Base-by-base conservation (phyloP, 768 basidiomycete genomes). In the Rhodotorula paludigena region DNA sequence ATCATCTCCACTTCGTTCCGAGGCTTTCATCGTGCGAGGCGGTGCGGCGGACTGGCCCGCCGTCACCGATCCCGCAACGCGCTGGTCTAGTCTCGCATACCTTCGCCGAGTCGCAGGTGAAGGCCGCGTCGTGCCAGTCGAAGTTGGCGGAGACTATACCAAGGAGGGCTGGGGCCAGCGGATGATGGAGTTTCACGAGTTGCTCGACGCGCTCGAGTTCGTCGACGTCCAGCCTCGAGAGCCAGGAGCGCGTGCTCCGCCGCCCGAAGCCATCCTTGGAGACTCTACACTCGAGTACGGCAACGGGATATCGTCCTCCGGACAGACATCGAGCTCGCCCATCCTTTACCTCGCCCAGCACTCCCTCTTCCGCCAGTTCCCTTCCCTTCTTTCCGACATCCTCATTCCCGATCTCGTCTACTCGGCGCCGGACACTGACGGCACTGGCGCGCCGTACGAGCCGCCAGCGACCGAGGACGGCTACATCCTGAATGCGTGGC, bases 351-450 rank as follows among this genome's bases (percentile, higher is more conserved):
- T 99, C 51, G 96, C 96, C 0, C 96, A 99, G 76, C 87, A 99
- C 79, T 84, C 86, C 73, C 83, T 99, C 21, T 81, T 93, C 65
- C 80, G 79, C 47, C 96, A 99, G 77, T 92, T 98, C 72, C 92
- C 92, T 3, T 77, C 78, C 4, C 81, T 99, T 49, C 81, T 83
- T 55, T 80, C 82, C 14, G 96, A 98, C 75, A 84, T 97, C 56
- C 68, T 82, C 16, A 73, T 90, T n/a, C 94, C 96, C 0, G 92
- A 96, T 76, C 92, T 94, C 74, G 87, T 89, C 33, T 97, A 89
- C 76, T 81, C 88, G 23, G 82, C 80, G 14, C 82, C 86, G 51
- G 74, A 78, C 20, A 71, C 82, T 1, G 78, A 81, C 47, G n/a
- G 42, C 33, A 12, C 21, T 0, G 52, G 51, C 20, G 52, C 83